phyloP scores from a whole-genome alignment of 75 land plant species.

The Isoetes taiwanensis region DNA sequence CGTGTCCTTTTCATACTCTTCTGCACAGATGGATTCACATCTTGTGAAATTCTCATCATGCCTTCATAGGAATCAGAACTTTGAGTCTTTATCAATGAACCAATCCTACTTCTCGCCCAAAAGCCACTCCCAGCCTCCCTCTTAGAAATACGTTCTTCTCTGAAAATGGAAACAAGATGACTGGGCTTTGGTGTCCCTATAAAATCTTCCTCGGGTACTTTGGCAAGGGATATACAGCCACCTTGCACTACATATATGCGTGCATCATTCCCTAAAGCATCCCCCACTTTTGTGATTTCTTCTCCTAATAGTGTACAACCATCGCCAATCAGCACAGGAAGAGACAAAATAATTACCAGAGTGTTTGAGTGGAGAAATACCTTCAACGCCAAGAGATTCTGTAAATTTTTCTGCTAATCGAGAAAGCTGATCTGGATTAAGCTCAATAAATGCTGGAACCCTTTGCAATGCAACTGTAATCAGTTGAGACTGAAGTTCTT shows the following conservation, averaged over 20 bases:
- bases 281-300: constrained; percentile 19
- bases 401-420: constrained; percentile 8
- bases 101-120: no score
- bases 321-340: neutral
- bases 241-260: constrained; percentile 23
- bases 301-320: constrained; percentile 6
- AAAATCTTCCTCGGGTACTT: neutral
- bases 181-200: neutral
- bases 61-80: no score
- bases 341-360: neutral
- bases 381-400: constrained; percentile 5
- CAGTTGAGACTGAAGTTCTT: constrained; percentile 19
- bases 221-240: constrained; percentile 7
- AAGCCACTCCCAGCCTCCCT: no score
- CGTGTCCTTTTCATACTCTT: no score
- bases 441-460: constrained; percentile 25
- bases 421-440: constrained; percentile 14
- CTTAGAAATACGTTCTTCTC: no score
- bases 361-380: neutral
- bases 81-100: no score
- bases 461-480: constrained; percentile 14
- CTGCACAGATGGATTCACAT: no score
- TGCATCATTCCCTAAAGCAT: constrained; percentile 14
- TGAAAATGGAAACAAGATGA: no score
- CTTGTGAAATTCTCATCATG: no score